Conservation (phyloP, 163 green algal species). For the Chlorella variabilis region DNA sequence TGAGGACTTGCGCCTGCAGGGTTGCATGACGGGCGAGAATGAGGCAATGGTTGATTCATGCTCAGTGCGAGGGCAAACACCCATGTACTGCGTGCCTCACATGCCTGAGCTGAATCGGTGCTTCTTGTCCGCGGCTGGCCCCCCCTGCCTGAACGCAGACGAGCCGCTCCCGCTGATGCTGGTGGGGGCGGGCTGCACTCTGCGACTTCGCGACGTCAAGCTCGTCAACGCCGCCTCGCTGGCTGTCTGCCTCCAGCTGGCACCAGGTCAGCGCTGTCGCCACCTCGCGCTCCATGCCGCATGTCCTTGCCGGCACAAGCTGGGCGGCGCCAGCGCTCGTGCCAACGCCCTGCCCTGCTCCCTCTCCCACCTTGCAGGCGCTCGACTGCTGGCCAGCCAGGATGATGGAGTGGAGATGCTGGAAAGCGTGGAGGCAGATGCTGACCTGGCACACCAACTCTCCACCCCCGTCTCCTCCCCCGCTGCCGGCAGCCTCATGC, state of each 20-base stretch:
- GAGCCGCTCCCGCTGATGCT: conserved; percentile 85
- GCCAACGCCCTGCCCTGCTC: too few species aligned
- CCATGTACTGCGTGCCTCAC: too few species aligned
- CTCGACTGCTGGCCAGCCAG: conserved; percentile 28
- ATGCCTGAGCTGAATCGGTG: too few species aligned
- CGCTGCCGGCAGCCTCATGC: neutral
- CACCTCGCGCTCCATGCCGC: too few species aligned
- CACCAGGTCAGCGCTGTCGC: conserved; percentile 41
- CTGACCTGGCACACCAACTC: conserved; percentile 15
- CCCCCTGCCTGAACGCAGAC: too few species aligned
- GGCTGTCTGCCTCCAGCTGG: conserved; percentile 73
- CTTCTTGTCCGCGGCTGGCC: too few species aligned
- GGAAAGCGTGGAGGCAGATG: neutral
- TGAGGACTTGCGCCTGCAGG: neutral
- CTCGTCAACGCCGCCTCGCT: conserved; percentile 78
- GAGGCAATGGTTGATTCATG: too few species aligned
- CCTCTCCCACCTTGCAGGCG: too few species aligned
- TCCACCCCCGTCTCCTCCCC: neutral
- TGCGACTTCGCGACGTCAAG: conserved; percentile 77
- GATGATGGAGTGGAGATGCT: conserved; percentile 27
- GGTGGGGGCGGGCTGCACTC: conserved; percentile 68
- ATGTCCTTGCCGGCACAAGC: too few species aligned
- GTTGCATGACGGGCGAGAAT: neutral
- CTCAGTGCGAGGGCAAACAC: too few species aligned
- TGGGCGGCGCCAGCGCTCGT: too few species aligned